Evolutionary conservation across 2,329 filamentous ascomycete genomes (phyloP).

Genomic region (Lecanosticta acicola): DNA sequence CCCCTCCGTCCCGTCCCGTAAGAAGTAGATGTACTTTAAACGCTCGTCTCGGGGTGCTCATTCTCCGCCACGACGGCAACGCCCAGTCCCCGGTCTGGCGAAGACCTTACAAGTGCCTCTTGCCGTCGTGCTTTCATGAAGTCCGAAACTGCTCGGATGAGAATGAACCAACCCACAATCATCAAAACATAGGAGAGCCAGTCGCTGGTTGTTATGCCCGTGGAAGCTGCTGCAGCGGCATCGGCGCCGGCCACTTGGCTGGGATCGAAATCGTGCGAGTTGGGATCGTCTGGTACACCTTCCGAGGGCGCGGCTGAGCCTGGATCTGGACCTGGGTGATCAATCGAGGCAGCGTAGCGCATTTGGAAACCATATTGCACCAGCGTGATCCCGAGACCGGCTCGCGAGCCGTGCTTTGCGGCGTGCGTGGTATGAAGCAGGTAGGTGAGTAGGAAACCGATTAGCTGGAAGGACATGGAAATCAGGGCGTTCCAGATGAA

Average conservation of each 20-base stretch:
- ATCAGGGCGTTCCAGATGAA: slow-evolving; percentile 95
- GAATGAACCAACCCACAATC: slow-evolving; percentile 96
- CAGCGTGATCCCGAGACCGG: slow-evolving; percentile 87
- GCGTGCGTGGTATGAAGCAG: slow-evolving; percentile 96
- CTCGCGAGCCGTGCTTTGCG: slow-evolving; percentile 93
- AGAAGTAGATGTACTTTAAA: slow-evolving; percentile 32
- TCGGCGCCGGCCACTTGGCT: slow-evolving; percentile 52
- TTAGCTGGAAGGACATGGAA: slow-evolving; percentile 92
- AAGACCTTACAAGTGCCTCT: slow-evolving; percentile 88
- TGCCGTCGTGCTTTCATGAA: slow-evolving; percentile 83
- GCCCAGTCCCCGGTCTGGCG: slow-evolving; percentile 78
- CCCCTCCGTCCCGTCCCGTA: not conserved
- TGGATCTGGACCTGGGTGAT: slow-evolving; percentile 15
- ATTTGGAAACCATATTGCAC: slow-evolving; percentile 97
- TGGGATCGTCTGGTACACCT: slow-evolving; percentile 71
- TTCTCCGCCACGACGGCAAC: slow-evolving; percentile 82
- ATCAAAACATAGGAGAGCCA: slow-evolving; percentile 91
- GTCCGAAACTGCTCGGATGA: slow-evolving; percentile 89
- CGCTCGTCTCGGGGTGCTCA: slow-evolving; percentile 65
- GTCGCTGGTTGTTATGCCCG: slow-evolving; percentile 66
- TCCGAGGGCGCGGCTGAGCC: slow-evolving; percentile 28
- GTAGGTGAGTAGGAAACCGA: slow-evolving; percentile 96
- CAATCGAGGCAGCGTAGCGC: slow-evolving; percentile 52
- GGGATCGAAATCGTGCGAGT: slow-evolving; percentile 82
- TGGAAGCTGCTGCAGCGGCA: slow-evolving; percentile 29